Conservation (phyloP, 306 rosid genomes). For the Prunus salicina region DNA sequence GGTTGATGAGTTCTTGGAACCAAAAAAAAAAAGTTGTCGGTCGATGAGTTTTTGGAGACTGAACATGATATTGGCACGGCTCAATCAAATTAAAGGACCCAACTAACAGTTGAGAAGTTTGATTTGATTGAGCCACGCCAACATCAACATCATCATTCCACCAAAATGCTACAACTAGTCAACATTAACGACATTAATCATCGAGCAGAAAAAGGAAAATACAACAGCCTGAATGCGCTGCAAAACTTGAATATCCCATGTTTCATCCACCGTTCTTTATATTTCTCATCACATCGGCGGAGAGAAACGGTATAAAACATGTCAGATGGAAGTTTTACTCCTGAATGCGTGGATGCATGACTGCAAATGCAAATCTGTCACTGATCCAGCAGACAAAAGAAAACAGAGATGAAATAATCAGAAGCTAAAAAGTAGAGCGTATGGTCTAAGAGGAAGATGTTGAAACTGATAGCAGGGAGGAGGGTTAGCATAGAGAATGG, state of each 20-base stretch:
- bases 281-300: no score
- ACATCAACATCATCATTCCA: constrained; percentile 24
- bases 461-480: no score
- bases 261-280: no score
- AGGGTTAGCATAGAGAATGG: not conserved
- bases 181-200: no score
- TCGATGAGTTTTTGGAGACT: not conserved
- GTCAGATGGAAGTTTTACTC: no score
- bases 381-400: not conserved
- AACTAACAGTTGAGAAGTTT: constrained; percentile 21
- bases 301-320: no score
- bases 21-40: no score
- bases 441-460: no score
- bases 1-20: no score
- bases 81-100: constrained; percentile 47
- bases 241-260: no score
- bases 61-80: constrained; percentile 36
- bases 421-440: not conserved
- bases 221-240: no score
- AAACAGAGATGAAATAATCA: not conserved
- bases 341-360: not conserved
- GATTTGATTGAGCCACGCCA: constrained; percentile 52
- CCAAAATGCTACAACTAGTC: not conserved
- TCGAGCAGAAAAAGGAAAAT: no score
- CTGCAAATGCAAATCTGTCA: not conserved